These are phyloP conservation scores for Dendrobium chrysotoxum DNA, from an alignment of 106 monocot species.

Conservation along the genomic window DNA sequence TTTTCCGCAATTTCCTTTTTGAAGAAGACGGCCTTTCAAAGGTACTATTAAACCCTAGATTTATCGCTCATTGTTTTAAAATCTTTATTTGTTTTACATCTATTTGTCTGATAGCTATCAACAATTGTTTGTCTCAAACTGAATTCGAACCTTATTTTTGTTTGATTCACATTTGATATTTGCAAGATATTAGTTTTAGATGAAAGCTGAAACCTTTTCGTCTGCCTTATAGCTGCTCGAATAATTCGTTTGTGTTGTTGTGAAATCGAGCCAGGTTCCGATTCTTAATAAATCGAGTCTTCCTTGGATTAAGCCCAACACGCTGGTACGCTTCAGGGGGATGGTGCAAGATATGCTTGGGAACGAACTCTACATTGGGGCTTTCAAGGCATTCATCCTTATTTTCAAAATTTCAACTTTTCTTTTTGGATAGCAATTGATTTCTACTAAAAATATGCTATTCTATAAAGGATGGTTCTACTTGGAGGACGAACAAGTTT, in stretches of 20 bases:
- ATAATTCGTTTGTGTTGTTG: neutral
- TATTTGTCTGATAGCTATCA: neutral
- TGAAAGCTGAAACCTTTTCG: neutral
- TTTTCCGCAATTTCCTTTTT: constrained; percentile 76
- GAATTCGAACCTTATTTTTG: neutral
- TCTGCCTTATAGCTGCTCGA: neutral
- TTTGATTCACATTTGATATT: neutral
- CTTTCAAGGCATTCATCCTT: constrained; percentile 60
- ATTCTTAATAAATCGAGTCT: constrained; percentile 44
- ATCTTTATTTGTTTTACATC: neutral
- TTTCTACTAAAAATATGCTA: neutral
- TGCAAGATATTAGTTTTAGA: neutral
- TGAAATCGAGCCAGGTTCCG: constrained; percentile 49
- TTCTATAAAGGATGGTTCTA: constrained; percentile 51
- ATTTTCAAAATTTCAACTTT: neutral
- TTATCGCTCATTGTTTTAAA: neutral
- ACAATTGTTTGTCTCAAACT: neutral
- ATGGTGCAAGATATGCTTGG: constrained; percentile 98
- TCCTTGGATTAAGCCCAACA: constrained; percentile 61
- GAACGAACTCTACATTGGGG: constrained; percentile 77
- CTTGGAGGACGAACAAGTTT: constrained; percentile 92
- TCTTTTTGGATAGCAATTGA: neutral
- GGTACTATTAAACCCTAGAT: constrained; percentile 28
- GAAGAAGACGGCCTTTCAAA: constrained; percentile 50
- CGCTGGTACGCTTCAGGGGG: constrained; percentile 84